phyloP scores from a whole-genome alignment of 2,329 filamentous ascomycete genomes.

The Cercospora janseana region DNA sequence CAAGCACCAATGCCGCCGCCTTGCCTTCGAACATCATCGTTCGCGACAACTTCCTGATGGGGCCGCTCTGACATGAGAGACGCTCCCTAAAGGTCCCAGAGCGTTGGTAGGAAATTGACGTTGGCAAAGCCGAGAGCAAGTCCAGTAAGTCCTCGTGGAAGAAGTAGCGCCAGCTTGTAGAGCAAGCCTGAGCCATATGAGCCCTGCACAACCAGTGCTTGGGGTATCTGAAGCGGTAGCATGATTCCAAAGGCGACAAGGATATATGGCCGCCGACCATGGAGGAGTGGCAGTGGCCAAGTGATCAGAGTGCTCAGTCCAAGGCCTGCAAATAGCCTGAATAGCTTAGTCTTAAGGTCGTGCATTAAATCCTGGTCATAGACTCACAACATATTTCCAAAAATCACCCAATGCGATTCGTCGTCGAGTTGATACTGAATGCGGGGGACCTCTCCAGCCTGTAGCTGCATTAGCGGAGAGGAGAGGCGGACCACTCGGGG shows the following conservation, averaged over 20 bases:
- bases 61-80: conserved; percentile 70
- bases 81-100: conserved; percentile 73
- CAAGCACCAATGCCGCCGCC: conserved; percentile 78
- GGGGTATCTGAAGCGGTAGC: conserved; percentile 72
- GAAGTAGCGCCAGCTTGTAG: conserved; percentile 62
- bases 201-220: conserved; percentile 63
- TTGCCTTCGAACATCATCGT: conserved; percentile 68
- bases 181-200: conserved; percentile 56
- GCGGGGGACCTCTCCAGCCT: conserved; percentile 71
- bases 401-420: conserved; percentile 62
- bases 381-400: conserved; percentile 66
- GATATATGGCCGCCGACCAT: conserved; percentile 76
- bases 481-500: neutral
- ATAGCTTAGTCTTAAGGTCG: conserved; percentile 3
- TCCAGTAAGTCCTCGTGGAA: conserved; percentile 65
- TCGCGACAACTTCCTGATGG: conserved; percentile 67
- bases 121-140: conserved; percentile 70
- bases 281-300: conserved; percentile 72
- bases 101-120: conserved; percentile 70
- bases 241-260: conserved; percentile 65
- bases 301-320: conserved; percentile 67
- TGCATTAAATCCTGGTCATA: no score
- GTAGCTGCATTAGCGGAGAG: conserved; percentile 4
- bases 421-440: conserved; percentile 76
- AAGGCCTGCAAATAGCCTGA: conserved; percentile 64